Conservation (phyloP, 129 eudicot genomes). For the Ambrosia artemisiifolia region DNA sequence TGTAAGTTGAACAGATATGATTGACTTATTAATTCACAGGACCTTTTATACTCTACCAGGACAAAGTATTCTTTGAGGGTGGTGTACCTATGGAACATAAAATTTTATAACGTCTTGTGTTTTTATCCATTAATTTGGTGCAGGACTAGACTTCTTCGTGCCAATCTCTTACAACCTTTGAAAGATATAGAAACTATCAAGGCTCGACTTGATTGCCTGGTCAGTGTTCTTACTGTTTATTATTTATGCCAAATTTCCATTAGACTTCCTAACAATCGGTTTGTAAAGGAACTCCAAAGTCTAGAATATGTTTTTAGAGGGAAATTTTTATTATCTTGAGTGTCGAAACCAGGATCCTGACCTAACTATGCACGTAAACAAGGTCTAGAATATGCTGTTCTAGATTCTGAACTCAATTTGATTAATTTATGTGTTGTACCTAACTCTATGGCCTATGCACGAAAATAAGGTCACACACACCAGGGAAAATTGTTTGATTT, state of each 20-base stretch:
- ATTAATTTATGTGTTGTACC: background rate
- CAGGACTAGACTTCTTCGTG: slow-evolving; percentile 98
- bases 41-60: background rate
- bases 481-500: background rate
- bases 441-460: background rate
- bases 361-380: background rate
- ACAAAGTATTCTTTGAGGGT: slow-evolving; percentile 2
- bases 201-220: slow-evolving; percentile 98
- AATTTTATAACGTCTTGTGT: background rate
- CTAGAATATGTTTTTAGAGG: slow-evolving; percentile 1
- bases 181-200: slow-evolving; percentile 87
- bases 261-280: background rate
- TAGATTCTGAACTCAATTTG: background rate
- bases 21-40: background rate
- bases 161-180: slow-evolving; percentile 94
- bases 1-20: background rate
- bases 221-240: slow-evolving; percentile 27
- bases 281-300: slow-evolving; percentile 11
- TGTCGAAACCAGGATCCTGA: background rate
- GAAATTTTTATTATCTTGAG: slow-evolving; percentile 7
- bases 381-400: background rate
- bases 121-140: slow-evolving; percentile 15
- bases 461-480: background rate
- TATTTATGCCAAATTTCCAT: slow-evolving; percentile 8
- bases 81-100: background rate